Evolutionary conservation across 345 rosid species (phyloP), one percentile per base, ranked within the genome.

Genomic region (Passiflora organensis): DNA sequence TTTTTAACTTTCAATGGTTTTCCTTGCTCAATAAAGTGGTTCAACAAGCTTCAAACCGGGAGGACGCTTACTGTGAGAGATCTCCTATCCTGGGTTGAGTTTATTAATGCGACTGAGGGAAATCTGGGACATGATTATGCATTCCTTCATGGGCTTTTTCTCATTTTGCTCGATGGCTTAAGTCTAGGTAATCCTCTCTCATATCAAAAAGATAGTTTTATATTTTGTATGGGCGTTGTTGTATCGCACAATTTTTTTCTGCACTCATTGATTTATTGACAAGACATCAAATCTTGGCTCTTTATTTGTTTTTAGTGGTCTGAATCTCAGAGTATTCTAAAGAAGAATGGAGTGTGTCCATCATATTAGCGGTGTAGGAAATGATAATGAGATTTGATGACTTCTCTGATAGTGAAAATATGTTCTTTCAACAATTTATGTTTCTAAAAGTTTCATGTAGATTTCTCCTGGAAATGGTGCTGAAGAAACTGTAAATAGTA

Each of bases 21-120:
- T 52, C 70, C 21, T 23, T 71, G n/a, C 58, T 54, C 43, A 28
- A 55, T 81, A 51, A 86, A 86, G 96, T 88, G 91, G 93, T 88
- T 88, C 59, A 84, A 85, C 70, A 65, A 72, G 69, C 74, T 82
- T 77, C 82, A 78, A 65, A 67, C 76, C 16, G 98, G 87, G 67
- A 86, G 93, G 70, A 63, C 54, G 43, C 94, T 88, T 50, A 91
- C 98, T 34, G 84, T 88, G 59, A 84, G 98, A 77, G 98, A 91
- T 78, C 90, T 91, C 47, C 75, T 91, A 43, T 84, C 98, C 46
- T 91, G 98, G 98, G 61, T 88, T 59, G 74, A 76, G 38, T 91
- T 91, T 71, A 69, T 86, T 51, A 77, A 81, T 36, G 64, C 59
- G 55, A 78, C 85, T 34, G 76, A 62, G 63, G 75, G 53, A 73